phyloP scores from a whole-genome alignment of 2,329 filamentous ascomycete genomes.

The Helotiales sp. region DNA sequence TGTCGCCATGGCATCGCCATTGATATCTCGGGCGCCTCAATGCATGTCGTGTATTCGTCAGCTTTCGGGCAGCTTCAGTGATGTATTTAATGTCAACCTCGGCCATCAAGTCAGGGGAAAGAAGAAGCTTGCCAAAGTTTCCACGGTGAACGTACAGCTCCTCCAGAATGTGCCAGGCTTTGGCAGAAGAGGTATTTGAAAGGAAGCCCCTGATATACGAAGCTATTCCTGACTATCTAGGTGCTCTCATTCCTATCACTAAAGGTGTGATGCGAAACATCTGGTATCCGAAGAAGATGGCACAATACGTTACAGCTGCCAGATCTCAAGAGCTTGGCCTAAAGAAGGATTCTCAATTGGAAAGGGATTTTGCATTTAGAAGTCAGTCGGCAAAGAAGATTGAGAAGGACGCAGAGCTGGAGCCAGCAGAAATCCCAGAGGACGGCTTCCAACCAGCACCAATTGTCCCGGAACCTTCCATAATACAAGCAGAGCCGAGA shows the following conservation, averaged over 20 bases:
- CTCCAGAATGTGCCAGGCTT: conserved; percentile 52
- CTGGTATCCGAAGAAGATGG: conserved; percentile 51
- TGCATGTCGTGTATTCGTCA: conserved; percentile 33
- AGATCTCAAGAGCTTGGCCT: conserved; percentile 46
- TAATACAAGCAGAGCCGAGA: background rate
- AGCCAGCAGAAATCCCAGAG: conserved; percentile 9
- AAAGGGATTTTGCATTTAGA: conserved; percentile 46
- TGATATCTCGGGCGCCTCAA: conserved; percentile 29
- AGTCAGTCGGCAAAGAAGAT: conserved; percentile 10
- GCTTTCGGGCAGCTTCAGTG: conserved; percentile 25
- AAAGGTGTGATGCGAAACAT: conserved; percentile 54
- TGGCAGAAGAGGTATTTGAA: conserved; percentile 44
- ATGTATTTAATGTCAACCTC: conserved; percentile 19
- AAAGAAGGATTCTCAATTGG: conserved; percentile 42
- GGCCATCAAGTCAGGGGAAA: conserved; percentile 42
- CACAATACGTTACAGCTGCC: conserved; percentile 49
- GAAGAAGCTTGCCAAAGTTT: conserved; percentile 44
- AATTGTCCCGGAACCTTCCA: background rate
- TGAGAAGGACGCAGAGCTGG: conserved; percentile 8
- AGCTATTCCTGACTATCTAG: conserved; percentile 36
- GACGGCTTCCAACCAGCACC: background rate
- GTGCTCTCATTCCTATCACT: conserved; percentile 51
- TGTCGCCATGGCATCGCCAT: conserved; percentile 30
- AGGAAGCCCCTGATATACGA: background rate
- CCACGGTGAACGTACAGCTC: conserved; percentile 49